These are phyloP conservation scores for Metrosideros polymorpha DNA, from an alignment of 441 rosid genomes.

Conservation along the genomic window DNA sequence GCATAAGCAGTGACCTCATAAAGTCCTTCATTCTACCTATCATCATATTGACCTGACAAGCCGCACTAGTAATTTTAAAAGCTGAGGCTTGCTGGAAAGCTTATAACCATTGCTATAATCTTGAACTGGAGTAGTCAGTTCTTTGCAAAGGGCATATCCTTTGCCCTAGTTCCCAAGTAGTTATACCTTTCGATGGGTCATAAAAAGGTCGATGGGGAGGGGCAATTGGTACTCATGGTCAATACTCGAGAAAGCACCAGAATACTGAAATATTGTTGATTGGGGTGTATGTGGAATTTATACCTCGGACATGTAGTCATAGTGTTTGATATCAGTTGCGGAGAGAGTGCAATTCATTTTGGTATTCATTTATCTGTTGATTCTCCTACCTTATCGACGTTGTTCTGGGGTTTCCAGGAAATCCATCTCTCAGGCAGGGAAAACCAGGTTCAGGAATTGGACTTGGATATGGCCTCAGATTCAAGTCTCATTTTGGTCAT, in stretches of 20 bases:
- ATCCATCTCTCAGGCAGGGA: constrained; percentile 74
- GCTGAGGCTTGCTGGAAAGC: neutral
- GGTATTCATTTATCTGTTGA: neutral
- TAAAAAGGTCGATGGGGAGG: neutral
- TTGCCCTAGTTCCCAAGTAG: neutral
- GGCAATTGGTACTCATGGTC: neutral
- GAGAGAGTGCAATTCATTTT: neutral
- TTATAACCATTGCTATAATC: neutral
- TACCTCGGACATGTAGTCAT: neutral
- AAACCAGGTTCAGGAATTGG: constrained; percentile 92
- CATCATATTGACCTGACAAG: neutral
- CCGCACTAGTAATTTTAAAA: neutral
- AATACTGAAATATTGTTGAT: neutral
- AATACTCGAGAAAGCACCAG: neutral
- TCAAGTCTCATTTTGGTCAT: constrained; percentile 74
- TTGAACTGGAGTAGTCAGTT: neutral
- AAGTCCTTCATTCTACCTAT: neutral
- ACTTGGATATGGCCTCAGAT: constrained; percentile 71
- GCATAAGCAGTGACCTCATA: neutral
- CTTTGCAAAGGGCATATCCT: neutral
- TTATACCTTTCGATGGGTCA: neutral
- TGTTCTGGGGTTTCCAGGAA: constrained; percentile 42
- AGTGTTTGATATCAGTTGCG: neutral
- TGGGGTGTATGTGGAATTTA: neutral
- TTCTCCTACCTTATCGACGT: neutral